A percentile compares a stretch with the other conserved stretches of the same genome.
phyloP scores from a whole-genome alignment of 2,329 filamentous ascomycete genomes.

The Ceratocystis diversiconidia region DNA sequence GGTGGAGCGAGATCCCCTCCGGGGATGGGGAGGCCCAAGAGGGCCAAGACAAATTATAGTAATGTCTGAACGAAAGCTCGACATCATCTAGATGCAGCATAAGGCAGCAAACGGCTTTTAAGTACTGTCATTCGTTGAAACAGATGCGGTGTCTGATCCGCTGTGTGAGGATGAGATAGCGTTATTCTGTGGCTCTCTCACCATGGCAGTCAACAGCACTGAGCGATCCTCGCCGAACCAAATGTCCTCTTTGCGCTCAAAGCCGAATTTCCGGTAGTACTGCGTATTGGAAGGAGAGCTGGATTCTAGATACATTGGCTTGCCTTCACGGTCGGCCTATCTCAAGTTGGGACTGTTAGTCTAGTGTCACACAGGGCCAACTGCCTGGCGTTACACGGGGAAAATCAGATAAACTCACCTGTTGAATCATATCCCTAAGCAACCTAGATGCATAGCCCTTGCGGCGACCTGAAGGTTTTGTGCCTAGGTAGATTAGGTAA shows the following conservation, averaged over 20 bases:
- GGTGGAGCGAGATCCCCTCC: neutral
- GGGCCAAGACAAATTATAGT: neutral
- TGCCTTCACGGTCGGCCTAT: slow-evolving; percentile 53
- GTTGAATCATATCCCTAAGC: slow-evolving; percentile 52
- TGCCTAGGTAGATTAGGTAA: slow-evolving; percentile 76
- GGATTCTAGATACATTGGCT: slow-evolving; percentile 65
- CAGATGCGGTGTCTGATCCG: neutral
- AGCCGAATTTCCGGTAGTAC: slow-evolving; percentile 66
- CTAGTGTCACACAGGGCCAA: neutral
- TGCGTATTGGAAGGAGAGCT: slow-evolving; percentile 52
- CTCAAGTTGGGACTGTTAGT: neutral
- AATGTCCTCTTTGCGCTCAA: slow-evolving; percentile 49
- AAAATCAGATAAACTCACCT: slow-evolving; percentile 31
- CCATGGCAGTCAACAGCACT: slow-evolving; percentile 65
- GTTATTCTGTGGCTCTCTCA: slow-evolving; percentile 48
- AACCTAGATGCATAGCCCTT: slow-evolving; percentile 60
- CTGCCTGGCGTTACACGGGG: neutral
- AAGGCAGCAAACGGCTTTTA: slow-evolving; percentile 8
- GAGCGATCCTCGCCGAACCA: slow-evolving; percentile 42
- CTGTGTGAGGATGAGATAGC: slow-evolving; percentile 19
- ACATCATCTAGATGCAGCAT: neutral
- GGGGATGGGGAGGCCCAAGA: neutral
- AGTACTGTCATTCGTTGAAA: slow-evolving; percentile 12
- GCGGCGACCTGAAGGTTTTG: slow-evolving; percentile 53
- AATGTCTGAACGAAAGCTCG: neutral